phyloP scores from a whole-genome alignment of 192 early-diverging fungal species.

The Gigaspora rosea region DNA sequence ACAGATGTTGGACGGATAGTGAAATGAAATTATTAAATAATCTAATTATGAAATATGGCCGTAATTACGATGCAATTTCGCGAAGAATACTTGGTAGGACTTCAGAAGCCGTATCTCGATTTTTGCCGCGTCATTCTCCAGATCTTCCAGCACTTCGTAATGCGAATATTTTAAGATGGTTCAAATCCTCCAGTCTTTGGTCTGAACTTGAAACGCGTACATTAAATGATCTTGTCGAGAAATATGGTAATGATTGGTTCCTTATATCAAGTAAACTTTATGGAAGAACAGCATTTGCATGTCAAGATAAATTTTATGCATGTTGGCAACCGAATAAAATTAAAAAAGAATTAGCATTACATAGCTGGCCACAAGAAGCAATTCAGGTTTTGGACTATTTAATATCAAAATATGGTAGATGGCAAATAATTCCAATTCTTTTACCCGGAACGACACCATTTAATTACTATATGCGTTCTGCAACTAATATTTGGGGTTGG shows the following conservation, averaged over 20 bases:
- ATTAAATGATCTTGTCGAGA: conserved; percentile 8
- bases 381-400: neutral
- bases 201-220: neutral
- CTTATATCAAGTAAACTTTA: neutral
- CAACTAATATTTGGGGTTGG: neutral
- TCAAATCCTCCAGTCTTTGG: neutral
- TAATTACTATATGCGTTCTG: neutral
- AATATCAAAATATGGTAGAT: conserved; percentile 4
- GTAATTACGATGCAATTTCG: conserved; percentile 5
- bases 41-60: conserved; percentile 9
- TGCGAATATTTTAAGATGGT: neutral
- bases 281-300: neutral
- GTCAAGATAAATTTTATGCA: conserved; percentile 1
- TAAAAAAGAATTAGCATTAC: neutral
- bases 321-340: neutral
- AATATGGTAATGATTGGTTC: conserved; percentile 1
- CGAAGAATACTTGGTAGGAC: conserved; percentile 1
- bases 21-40: conserved; percentile 15
- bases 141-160: conserved; percentile 5
- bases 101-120: neutral
- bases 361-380: conserved; percentile 10
- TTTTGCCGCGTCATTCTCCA: neutral
- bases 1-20: neutral
- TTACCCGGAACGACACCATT: neutral
- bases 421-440: conserved; percentile 11